A percentile compares a stretch with the other conserved stretches of the same genome.
Conservation (phyloP, 164 flowering plant species). For the Protea cynaroides region DNA sequence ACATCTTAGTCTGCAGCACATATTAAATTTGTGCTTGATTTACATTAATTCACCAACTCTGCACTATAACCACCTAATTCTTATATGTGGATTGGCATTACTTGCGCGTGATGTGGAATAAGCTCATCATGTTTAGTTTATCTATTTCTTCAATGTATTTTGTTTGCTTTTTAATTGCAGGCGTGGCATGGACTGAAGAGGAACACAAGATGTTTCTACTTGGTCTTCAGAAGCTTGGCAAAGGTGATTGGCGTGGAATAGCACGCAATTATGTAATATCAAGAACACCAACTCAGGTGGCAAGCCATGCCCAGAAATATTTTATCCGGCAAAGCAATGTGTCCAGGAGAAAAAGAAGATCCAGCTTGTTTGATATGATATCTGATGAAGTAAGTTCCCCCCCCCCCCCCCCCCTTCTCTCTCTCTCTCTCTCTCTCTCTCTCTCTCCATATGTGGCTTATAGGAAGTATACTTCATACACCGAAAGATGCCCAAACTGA, state of each 20-base stretch:
- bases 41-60: no score
- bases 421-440: neutral
- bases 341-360: conserved; percentile 77
- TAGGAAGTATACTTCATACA: neutral
- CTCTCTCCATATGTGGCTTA: neutral
- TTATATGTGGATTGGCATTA: no score
- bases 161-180: conserved; percentile 28
- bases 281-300: conserved; percentile 89
- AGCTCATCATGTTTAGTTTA: no score
- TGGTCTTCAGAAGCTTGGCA: conserved; percentile 85
- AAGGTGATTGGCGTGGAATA: conserved; percentile 97
- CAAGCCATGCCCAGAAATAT: conserved; percentile 92
- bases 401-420: neutral
- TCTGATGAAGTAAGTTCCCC: conserved; percentile 61
- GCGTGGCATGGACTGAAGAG: conserved; percentile 90
- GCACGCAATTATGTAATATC: conserved; percentile 77
- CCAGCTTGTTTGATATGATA: conserved; percentile 80
- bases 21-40: no score
- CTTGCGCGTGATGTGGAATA: no score
- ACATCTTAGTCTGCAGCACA: no score
- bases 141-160: neutral
- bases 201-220: conserved; percentile 88
- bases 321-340: conserved; percentile 74
- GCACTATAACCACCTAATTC: no score
- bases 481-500: no score